These are phyloP conservation scores for Alternaria viburni DNA, from an alignment of 2,329 filamentous ascomycete genomes.

Conservation along the genomic window DNA sequence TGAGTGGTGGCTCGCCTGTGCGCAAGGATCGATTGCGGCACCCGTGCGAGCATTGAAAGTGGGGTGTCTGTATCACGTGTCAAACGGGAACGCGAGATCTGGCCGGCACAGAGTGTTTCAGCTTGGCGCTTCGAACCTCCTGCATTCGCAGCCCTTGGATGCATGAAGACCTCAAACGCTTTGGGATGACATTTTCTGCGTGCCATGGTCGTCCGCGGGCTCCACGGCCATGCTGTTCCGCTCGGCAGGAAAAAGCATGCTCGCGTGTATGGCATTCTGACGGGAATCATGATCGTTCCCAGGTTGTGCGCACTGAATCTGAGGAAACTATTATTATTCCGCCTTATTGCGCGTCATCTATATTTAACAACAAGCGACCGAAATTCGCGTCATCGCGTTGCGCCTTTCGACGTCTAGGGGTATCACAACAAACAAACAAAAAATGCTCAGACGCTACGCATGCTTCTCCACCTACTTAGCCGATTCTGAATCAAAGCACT, in stretches of 20 bases:
- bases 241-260: background rate
- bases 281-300: background rate
- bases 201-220: background rate
- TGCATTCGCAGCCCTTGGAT: conserved; percentile 12
- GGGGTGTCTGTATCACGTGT: conserved; percentile 18
- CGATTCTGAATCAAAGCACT: conserved; percentile 34
- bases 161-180: conserved; percentile 21
- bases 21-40: conserved; percentile 13
- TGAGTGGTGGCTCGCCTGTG: conserved; percentile 9
- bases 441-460: background rate
- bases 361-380: conserved; percentile 4
- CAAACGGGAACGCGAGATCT: conserved; percentile 1
- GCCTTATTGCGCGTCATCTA: conserved; percentile 1
- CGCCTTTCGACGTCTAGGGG: conserved; percentile 6
- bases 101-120: conserved; percentile 19
- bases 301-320: background rate
- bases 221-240: background rate
- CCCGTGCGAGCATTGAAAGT: conserved; percentile 10
- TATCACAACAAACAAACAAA: conserved; percentile 10
- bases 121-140: conserved; percentile 22
- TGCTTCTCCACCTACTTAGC: conserved; percentile 2
- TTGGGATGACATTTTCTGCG: conserved; percentile 7
- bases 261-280: background rate
- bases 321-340: conserved; percentile 1
- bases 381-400: background rate